These are phyloP conservation scores for Datura wrightii DNA, from an alignment of 257 asterid genomes.

Conservation along the genomic window DNA sequence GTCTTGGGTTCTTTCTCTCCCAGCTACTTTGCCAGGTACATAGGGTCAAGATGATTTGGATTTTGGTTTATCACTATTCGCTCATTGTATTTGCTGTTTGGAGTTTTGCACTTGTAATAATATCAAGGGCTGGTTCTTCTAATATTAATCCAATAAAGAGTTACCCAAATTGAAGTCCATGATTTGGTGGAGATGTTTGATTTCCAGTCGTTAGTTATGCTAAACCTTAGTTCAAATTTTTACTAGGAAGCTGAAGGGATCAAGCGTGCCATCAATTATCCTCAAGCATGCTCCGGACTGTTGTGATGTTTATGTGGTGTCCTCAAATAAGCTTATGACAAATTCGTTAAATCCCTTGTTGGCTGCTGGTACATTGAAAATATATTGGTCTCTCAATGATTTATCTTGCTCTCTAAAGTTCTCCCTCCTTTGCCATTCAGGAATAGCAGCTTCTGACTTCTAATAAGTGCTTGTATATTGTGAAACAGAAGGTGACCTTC, in stretches of 20 bases:
- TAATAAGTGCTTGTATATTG: constrained; percentile 36
- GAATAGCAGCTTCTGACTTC: constrained; percentile 24
- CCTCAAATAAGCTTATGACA: constrained; percentile 53
- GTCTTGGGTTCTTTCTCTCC: constrained; percentile 81
- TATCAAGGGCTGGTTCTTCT: background rate
- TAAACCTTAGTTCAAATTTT: background rate
- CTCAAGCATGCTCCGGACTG: constrained; percentile 69
- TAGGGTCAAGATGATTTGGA: background rate
- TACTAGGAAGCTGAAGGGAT: constrained; percentile 60
- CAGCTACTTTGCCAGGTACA: constrained; percentile 61
- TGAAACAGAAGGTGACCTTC: constrained; percentile 46
- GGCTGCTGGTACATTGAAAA: constrained; percentile 52
- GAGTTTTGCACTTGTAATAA: background rate
- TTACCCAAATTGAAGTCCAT: too few species aligned
- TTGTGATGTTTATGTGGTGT: constrained; percentile 66
- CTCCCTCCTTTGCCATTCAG: constrained; percentile 21
- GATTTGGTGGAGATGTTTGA: background rate
- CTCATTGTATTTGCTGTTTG: constrained; percentile 16
- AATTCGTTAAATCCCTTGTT: constrained; percentile 56
- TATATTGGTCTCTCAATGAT: background rate
- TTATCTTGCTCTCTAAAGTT: constrained; percentile 10
- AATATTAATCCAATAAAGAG: background rate
- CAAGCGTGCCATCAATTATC: constrained; percentile 70
- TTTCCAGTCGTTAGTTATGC: background rate
- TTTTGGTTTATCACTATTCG: background rate